Percentiles rank a stretch among this genome's conserved stretches.
Evolutionary conservation across 108 stramenopile species (phyloP).

Genomic region (Nitzschia palea): DNA sequence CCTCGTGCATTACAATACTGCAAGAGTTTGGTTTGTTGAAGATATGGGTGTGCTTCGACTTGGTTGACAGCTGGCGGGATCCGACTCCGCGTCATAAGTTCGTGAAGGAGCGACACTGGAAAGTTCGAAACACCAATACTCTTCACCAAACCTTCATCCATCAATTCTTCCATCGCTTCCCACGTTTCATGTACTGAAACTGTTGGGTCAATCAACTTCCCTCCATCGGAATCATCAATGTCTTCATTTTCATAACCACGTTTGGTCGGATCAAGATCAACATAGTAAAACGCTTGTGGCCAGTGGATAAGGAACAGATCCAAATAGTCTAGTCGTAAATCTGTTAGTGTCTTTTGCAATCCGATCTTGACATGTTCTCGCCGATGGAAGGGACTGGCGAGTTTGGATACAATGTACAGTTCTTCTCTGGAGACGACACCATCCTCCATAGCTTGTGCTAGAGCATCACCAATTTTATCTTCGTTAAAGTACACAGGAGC

Average conservation of each 20-base stretch:
- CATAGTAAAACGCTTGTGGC: conserved; percentile 83
- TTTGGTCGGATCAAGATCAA: conserved; percentile 37
- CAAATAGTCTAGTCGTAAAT: conserved; percentile 84
- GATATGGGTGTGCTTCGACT: conserved; percentile 88
- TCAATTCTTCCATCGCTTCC: conserved; percentile 77
- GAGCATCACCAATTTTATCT: conserved; percentile 65
- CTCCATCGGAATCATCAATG: conserved; percentile 74
- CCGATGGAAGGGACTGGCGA: conserved; percentile 81
- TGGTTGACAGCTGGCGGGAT: conserved; percentile 83
- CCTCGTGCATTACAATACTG: conserved; percentile 66
- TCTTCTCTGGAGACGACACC: conserved; percentile 52
- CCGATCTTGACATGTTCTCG: conserved; percentile 71
- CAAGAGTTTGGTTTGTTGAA: conserved; percentile 70
- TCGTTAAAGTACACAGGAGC: conserved; percentile 82
- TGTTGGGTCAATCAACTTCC: conserved; percentile 60
- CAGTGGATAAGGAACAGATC: conserved; percentile 91
- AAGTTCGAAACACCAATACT: conserved; percentile 89
- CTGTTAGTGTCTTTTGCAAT: conserved; percentile 67
- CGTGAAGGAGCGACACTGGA: conserved; percentile 72
- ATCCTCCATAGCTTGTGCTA: conserved; percentile 28
- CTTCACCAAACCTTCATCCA: conserved; percentile 66
- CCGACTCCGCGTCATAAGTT: conserved; percentile 57
- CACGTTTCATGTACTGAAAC: conserved; percentile 57
- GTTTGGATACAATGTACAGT: conserved; percentile 83
- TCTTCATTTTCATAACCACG: conserved; percentile 81